Evolutionary conservation across 441 rosid species (phyloP), one percentile per base, ranked within the genome.

Genomic region (Populus hybrid): DNA sequence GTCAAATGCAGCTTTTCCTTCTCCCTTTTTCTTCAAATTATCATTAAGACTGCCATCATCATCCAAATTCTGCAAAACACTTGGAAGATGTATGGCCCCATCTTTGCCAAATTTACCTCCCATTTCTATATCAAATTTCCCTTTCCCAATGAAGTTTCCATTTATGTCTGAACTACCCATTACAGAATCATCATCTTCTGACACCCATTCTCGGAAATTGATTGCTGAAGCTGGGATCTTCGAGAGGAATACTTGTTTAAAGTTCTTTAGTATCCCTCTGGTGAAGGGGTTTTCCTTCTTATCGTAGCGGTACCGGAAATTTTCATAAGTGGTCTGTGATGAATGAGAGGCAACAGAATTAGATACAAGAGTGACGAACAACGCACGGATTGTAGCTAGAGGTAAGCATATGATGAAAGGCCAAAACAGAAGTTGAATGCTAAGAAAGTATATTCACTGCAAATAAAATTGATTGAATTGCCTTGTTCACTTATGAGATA

Each of bases 231-330:
- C 84, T 28, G 96, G 93, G 32, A 93, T 86, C 61, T 67, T 85
- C 0, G 87, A 61, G 70, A 86, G 82, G 84, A 93, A 89, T 65
- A 90, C 76, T 78, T 91, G 92, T 75, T 65, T 87, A 16, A 90
- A 68, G 79, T 93, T 93, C 59, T 53, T 80, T 26, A 86, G 18
- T 18, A 88, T 8, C 14, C 92, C 93, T 50, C 77, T 89, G 35
- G 74, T 88, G 73, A 80, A 90, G 24, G 96, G 93, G 64, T 91
- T 93, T 69, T 87, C 88, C 83, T 86, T 91, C 84, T 86, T 91
- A 71, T 93, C 98, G n/a, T 92, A 91, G 3, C 91, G 89, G 67
- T 89, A 93, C 23, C 94, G 85, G 59, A 93, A 93, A 76, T 91
- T 93, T 82, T 93, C 96, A 42, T 89, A 90, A 70, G 98, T 93